phyloP scores from a whole-genome alignment of 1,284 basidiomycete species.

The Vanrija sp. region DNA sequence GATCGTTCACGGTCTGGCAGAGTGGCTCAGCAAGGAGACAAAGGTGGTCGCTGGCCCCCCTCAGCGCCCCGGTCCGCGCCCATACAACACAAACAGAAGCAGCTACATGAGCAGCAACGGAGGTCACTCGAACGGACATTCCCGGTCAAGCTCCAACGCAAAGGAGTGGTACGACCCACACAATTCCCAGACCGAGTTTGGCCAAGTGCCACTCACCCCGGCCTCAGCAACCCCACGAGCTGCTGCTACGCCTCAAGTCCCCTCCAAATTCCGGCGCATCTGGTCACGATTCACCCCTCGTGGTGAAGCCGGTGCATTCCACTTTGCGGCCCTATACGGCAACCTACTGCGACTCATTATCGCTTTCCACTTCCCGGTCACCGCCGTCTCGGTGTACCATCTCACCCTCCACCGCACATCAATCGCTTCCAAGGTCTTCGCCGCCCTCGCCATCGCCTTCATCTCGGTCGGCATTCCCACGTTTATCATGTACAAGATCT shows the following conservation, averaged over 20 bases:
- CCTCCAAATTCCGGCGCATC: conserved; percentile 26
- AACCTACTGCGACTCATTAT: conserved; percentile 86
- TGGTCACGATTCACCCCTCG: conserved; percentile 47
- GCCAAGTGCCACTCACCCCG: conserved; percentile 6
- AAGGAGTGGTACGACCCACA: conserved; percentile 18
- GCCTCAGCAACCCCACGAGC: background rate
- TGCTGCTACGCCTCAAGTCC: background rate
- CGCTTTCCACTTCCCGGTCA: conserved; percentile 90
- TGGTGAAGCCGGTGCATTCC: conserved; percentile 50
- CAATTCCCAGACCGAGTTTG: conserved; percentile 6
- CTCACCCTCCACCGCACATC: conserved; percentile 63
- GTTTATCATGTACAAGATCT: conserved; percentile 69
- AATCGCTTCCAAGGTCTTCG: conserved; percentile 43
- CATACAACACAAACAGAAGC: no score
- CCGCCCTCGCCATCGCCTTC: conserved; percentile 58
- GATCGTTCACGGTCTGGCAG: conserved; percentile 57
- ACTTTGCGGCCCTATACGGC: conserved; percentile 55
- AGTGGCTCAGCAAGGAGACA: conserved; percentile 15
- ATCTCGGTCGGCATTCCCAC: conserved; percentile 75
- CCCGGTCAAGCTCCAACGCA: conserved; percentile 9
- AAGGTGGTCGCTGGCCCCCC: background rate
- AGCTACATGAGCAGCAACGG: no score
- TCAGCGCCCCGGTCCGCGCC: no score
- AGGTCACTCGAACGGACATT: background rate
- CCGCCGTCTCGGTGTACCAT: conserved; percentile 83